Percentiles rank a stretch among this genome's conserved stretches.
phyloP scores from a whole-genome alignment of 352 stramenopile genomes.

The Globisporangium carolinianum region DNA sequence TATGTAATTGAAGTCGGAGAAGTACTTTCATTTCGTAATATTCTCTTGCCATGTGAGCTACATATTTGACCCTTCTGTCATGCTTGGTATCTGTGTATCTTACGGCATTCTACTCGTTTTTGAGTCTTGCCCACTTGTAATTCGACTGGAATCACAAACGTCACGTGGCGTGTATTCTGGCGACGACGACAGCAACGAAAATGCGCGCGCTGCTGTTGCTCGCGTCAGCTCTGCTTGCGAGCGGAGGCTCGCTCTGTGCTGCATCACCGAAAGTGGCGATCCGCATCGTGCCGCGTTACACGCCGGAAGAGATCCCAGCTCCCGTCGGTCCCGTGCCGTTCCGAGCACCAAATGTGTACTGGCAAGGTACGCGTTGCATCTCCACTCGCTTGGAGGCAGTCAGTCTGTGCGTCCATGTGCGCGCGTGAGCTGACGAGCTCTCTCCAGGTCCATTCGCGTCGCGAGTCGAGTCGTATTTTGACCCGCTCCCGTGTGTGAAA shows the following conservation, averaged over 20 bases:
- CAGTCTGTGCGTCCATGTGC: not conserved
- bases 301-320: slow-evolving; percentile 8
- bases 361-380: slow-evolving; percentile 19
- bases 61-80: no score
- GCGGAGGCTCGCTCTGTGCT: slow-evolving; percentile 19
- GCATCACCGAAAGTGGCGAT: slow-evolving; percentile 59
- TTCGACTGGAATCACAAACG: not conserved
- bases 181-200: slow-evolving; percentile 1
- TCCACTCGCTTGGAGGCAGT: not conserved
- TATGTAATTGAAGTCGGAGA: no score
- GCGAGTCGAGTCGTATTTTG: slow-evolving; percentile 11
- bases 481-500: slow-evolving; percentile 29
- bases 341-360: slow-evolving; percentile 33
- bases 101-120: no score
- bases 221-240: slow-evolving; percentile 16
- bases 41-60: no score
- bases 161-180: slow-evolving; percentile 5
- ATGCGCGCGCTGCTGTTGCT: slow-evolving; percentile 9
- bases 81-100: no score
- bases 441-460: slow-evolving; percentile 32
- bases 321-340: slow-evolving; percentile 29
- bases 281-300: slow-evolving; percentile 36
- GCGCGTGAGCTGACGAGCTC: no score
- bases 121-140: no score
- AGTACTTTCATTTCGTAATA: no score